A percentile compares a stretch with the other conserved stretches of the same genome.
Conservation (phyloP, 164 flowering plant genomes). For the Malania oleifera region DNA sequence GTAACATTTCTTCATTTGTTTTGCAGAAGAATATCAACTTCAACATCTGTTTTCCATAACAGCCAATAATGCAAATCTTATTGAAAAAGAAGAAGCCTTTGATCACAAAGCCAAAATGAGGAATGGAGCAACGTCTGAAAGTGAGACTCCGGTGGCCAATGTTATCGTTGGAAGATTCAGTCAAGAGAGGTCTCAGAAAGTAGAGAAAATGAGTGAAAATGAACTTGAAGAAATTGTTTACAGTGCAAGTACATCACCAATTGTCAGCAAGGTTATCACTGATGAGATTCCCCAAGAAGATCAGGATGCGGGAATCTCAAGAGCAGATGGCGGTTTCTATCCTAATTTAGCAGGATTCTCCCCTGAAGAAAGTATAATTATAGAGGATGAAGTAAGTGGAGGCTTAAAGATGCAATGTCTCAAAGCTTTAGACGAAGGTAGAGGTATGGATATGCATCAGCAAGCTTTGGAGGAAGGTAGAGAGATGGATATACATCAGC, state of each 20-base stretch:
- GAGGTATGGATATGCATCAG: neutral
- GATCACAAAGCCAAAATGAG: neutral
- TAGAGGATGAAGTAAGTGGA: neutral
- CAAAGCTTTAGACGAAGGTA: neutral
- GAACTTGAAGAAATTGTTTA: neutral
- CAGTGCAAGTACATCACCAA: neutral
- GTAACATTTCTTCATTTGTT: neutral
- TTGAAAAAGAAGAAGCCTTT: neutral
- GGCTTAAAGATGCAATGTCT: neutral
- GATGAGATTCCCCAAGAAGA: neutral
- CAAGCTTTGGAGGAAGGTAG: too few relatives aligned
- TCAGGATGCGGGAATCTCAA: neutral
- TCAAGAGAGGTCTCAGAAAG: conserved; percentile 1
- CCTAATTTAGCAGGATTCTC: neutral
- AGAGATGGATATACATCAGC: neutral
- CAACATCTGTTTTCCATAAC: neutral
- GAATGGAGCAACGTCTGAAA: neutral
- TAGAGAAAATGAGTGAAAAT: neutral
- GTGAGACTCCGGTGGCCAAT: neutral
- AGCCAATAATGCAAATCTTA: neutral
- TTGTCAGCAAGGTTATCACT: neutral
- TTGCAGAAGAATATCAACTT: conserved; percentile 5
- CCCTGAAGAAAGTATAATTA: neutral
- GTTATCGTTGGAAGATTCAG: neutral
- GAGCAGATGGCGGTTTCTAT: neutral